These are phyloP conservation scores for Suillus subaureus DNA, from an alignment of 768 basidiomycete species.

Conservation along the genomic window DNA sequence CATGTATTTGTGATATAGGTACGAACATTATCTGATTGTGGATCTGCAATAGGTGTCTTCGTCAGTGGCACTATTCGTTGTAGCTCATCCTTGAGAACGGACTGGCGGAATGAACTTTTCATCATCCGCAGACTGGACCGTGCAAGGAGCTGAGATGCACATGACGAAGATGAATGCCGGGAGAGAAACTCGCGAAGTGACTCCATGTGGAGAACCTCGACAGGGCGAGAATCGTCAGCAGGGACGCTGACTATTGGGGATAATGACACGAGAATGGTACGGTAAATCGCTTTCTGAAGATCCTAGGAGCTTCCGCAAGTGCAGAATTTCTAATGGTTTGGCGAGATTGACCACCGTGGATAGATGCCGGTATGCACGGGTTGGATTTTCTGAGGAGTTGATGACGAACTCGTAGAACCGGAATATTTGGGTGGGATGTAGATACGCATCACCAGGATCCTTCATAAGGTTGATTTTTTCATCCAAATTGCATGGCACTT, in stretches of 20 bases:
- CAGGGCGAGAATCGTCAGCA: not conserved
- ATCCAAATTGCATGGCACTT: not conserved
- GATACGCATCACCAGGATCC: not conserved
- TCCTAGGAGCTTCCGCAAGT: slow-evolving; percentile 2
- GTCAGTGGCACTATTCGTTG: not conserved
- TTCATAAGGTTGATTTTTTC: slow-evolving; percentile 1
- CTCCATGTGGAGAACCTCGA: not conserved
- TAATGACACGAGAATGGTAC: not conserved
- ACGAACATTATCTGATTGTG: not conserved
- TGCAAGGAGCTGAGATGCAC: not conserved
- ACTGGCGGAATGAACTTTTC: not conserved
- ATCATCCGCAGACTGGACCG: not conserved
- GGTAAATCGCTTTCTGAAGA: not conserved
- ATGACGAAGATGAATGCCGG: not conserved
- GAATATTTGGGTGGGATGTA: not conserved
- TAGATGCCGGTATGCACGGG: not conserved
- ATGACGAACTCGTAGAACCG: slow-evolving; percentile 3
- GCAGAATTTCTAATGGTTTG: not conserved
- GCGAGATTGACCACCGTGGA: slow-evolving; percentile 5
- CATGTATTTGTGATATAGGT: too few relatives aligned
- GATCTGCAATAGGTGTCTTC: not conserved
- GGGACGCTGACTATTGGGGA: not conserved
- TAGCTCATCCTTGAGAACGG: not conserved
- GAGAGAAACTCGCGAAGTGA: not conserved
- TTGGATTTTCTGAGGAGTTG: not conserved